Percentiles rank a stretch among this genome's conserved stretches.
Conservation (phyloP, 2,329 filamentous ascomycete species). For the Xylariaceae sp. region DNA sequence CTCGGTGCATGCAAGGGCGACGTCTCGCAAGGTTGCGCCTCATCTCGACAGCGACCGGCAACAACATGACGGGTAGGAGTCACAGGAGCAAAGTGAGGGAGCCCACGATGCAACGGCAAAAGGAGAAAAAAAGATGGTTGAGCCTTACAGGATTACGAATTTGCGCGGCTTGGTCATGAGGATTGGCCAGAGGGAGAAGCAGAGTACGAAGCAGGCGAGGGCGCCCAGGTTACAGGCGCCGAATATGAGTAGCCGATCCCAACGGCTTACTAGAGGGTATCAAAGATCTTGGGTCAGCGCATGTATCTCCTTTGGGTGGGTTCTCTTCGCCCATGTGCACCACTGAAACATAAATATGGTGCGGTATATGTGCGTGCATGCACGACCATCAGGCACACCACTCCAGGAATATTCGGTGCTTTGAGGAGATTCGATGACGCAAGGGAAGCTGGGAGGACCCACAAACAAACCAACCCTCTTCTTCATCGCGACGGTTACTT, state of each 20-base stretch:
- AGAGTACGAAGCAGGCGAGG: constrained; percentile 85
- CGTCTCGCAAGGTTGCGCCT: constrained; percentile 27
- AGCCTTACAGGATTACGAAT: constrained; percentile 88
- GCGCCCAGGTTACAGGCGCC: constrained; percentile 85
- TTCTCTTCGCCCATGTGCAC: constrained; percentile 32
- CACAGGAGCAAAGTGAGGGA: constrained; percentile 17
- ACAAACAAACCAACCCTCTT: constrained; percentile 94
- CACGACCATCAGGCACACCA: constrained; percentile 35
- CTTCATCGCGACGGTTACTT: constrained; percentile 79
- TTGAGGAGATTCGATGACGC: constrained; percentile 23
- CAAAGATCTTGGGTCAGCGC: constrained; percentile 31
- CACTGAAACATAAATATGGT: constrained; percentile 43
- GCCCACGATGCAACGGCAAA: constrained; percentile 16
- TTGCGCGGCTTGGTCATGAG: constrained; percentile 79
- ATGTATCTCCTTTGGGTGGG: constrained; percentile 19
- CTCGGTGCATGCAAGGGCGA: constrained; percentile 30
- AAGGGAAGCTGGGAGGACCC: constrained; percentile 46
- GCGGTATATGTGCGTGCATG: constrained; percentile 45
- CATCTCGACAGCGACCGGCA: constrained; percentile 15
- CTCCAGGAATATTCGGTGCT: constrained; percentile 33
- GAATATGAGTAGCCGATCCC: constrained; percentile 93
- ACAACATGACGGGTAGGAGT: constrained; percentile 9
- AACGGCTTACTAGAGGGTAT: constrained; percentile 72
- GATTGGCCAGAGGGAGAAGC: constrained; percentile 83
- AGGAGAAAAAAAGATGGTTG: constrained; percentile 14